Evolutionary conservation across 176 grass and related monocot genomes (phyloP), one percentile per base, ranked within the genome.

Genomic region (Cocos nucifera): DNA sequence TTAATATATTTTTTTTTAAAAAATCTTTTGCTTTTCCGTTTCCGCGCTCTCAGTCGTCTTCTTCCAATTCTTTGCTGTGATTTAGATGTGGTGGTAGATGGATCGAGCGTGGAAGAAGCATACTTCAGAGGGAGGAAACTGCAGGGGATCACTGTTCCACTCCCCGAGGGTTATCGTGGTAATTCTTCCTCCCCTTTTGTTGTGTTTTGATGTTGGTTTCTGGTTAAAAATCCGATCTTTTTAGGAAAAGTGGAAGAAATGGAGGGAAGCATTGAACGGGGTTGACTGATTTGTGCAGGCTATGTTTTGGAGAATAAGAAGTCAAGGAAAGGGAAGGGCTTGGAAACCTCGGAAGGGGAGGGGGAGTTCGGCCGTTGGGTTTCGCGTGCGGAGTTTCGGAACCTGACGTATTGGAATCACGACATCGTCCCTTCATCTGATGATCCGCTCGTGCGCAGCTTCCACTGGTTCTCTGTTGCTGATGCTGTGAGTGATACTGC

Each of bases 111-210:
- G 73, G 73, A 97, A 67, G 93, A 97, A 75, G 78, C 84, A 0
- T 91, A 85, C 81, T 91, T 91, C 65, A 83, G 93, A 57, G 93
- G 93, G 51, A 97, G 93, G 77, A 97, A 85, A 18, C 73, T 97
- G 73, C 81, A 85, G 73, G 93, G 92, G 49, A 23, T 75, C 56
- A 80, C 84, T 4, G 56, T 97, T 56, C 58, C 81, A 21, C 67
- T 97, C 19, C 93, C 93, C 12, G 81, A 82, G 62, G 87, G 73
- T 63, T 91, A 91, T 73, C 61, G 78, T 51, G 93, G 93, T 97
- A 66, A 73, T 49, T 18, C 16, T 56, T 23, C 57, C 17, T 32
- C 7, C 3, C 69, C 29, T 72, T 7, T 23, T 14, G 8, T 59
- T 50, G 5, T 22, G 65, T 28, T 53, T 20, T 17, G 29, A 53